A percentile compares a stretch with the other conserved stretches of the same genome.
Evolutionary conservation across 148 eudicot species (phyloP).

Genomic region (Silene latifolia): DNA sequence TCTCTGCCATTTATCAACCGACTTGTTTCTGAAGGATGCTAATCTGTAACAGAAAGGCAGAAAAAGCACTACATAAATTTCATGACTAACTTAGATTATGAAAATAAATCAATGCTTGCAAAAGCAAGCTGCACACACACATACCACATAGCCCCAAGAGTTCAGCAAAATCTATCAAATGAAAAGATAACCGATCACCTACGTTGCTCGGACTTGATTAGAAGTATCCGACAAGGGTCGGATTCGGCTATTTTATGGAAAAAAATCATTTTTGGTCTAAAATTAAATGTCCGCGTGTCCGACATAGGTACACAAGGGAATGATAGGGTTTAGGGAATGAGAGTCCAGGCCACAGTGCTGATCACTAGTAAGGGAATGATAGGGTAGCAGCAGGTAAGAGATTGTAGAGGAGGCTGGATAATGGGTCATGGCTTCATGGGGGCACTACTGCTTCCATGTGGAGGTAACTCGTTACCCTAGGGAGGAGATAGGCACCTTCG

Average conservation of each 20-base stretch:
- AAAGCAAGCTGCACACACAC: slow-evolving; percentile 7
- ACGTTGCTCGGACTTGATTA: no score
- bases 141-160: not conserved
- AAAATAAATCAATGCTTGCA: not conserved
- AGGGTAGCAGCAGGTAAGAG: not conserved
- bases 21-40: slow-evolving; percentile 64
- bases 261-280: no score
- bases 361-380: not conserved
- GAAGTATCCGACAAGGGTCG: no score
- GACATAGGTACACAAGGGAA: no score
- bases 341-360: no score
- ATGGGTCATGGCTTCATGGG: not conserved
- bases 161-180: not conserved
- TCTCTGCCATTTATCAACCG: slow-evolving; percentile 96
- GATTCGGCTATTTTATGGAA: no score
- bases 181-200: not conserved
- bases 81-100: not conserved
- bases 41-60: slow-evolving; percentile 37
- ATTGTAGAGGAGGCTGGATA: not conserved
- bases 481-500: no score
- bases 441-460: no score
- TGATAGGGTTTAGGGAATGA: no score
- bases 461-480: no score
- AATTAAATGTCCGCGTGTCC: no score
- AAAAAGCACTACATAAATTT: not conserved